Base-by-base conservation (phyloP, 2,329 filamentous ascomycete genomes). In the Botryotinia globosa region DNA sequence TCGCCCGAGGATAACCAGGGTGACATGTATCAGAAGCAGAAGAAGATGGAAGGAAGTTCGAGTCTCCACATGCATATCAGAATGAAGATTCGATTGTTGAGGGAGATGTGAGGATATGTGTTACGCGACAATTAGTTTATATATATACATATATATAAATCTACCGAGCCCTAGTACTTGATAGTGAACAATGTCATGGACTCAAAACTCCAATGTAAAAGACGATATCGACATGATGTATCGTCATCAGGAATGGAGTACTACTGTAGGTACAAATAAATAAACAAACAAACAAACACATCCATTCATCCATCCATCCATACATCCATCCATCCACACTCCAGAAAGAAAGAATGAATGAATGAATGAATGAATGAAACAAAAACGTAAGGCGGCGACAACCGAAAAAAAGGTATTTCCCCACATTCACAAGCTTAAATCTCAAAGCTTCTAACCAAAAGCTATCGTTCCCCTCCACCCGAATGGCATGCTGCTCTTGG, bases 391-490 rank as follows among this genome's bases (percentile, higher is more conserved):
- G 59, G 69, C 69, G 69, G 69, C 69, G 59, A 71, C 25, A 20
- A 65, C 69, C 69, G 59, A 64, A 29, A 32, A 32, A n/a, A 29
- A 54, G 32, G 44, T 3, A 54, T 58, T 67, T 59, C 70, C 70
- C 70, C 70, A 72, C 70, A 72, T 72, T 67, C 70, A 72, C 70
- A 72, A 72, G 70, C 70, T 67, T 61, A 18, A 18, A 6, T 5
- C 22, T n/a, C 34, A 42, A 39, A 16, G 22, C 22, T 61, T 32
- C 45, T 56, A 72, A 72, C 56, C 69, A 42, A 45, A 72, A 72
- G 22, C 9, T 39, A 39, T 45, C 54, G 12, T 59, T 72, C 70
- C 70, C 70, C 48, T 72, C 70, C 70, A 58, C 51, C 62, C 70
- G 70, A 67, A 67, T 72, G 51, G 62, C 62, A 70, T 67, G 62